These are phyloP conservation scores for Phycomyces blakesleeanus DNA, from an alignment of 192 early-diverging fungal genomes.

Conservation along the genomic window DNA sequence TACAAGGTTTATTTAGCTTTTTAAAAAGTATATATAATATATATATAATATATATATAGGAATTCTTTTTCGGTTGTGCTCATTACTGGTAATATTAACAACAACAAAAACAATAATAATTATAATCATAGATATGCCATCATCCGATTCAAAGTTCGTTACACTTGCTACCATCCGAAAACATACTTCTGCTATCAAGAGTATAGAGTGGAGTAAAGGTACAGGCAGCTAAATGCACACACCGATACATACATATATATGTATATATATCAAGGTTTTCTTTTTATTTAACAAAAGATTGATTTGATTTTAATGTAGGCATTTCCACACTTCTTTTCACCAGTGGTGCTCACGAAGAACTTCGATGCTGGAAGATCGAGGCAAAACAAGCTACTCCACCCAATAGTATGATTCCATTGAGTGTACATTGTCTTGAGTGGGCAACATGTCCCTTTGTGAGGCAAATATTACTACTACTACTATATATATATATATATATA, in stretches of 20 bases:
- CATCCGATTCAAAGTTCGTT: conserved; percentile 3
- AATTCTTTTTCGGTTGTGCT: no score
- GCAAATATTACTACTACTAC: no score
- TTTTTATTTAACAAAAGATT: no score
- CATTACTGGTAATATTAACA: neutral
- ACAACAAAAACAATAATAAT: no score
- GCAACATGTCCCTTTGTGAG: conserved; percentile 41
- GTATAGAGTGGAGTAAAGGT: conserved; percentile 39
- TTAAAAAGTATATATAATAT: no score
- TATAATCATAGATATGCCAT: conserved; percentile 46
- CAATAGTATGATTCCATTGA: conserved; percentile 1
- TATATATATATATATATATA: no score
- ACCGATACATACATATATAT: no score
- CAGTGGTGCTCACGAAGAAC: conserved; percentile 59
- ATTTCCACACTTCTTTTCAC: conserved; percentile 50
- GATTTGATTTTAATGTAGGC: conserved; percentile 4
- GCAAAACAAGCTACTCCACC: conserved; percentile 15
- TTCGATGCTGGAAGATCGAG: conserved; percentile 62
- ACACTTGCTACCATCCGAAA: conserved; percentile 36
- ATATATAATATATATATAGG: no score
- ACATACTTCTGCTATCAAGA: conserved; percentile 53
- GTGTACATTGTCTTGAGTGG: conserved; percentile 45
- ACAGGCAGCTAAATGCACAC: neutral
- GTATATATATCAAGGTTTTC: no score
- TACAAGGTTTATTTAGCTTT: neutral